Evolutionary conservation across 2,329 filamentous ascomycete genomes (phyloP).

Genomic region (Colletotrichum theobromicola): DNA sequence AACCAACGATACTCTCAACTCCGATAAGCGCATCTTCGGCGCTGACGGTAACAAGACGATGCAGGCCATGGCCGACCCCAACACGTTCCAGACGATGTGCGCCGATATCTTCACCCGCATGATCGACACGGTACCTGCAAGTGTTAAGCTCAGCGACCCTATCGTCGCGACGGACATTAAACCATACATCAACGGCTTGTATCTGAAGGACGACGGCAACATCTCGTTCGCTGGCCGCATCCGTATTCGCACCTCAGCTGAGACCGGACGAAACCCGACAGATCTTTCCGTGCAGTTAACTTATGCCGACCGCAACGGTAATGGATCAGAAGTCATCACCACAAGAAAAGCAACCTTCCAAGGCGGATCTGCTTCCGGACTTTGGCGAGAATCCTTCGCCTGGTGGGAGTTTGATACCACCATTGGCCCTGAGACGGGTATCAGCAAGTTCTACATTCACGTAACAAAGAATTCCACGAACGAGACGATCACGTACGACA

Average conservation of each 20-base stretch:
- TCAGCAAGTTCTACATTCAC: conserved; percentile 27
- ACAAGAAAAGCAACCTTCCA: conserved; percentile 16
- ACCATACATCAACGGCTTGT: conserved; percentile 32
- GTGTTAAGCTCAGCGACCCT: conserved; percentile 31
- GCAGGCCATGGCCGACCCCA: conserved; percentile 38
- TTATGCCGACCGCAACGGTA: conserved; percentile 24
- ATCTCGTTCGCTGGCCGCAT: conserved; percentile 28
- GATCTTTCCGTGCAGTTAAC: conserved; percentile 29
- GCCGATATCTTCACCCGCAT: conserved; percentile 35
- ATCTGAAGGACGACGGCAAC: conserved; percentile 28
- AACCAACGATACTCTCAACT: conserved; percentile 40
- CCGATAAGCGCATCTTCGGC: conserved; percentile 48
- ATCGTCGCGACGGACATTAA: conserved; percentile 34
- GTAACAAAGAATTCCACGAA: conserved; percentile 23
- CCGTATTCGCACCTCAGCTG: conserved; percentile 24
- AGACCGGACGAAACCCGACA: conserved; percentile 21
- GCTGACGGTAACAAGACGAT: conserved; percentile 51
- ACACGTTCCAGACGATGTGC: conserved; percentile 34
- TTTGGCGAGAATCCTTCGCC: conserved; percentile 22
- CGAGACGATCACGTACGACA: conserved; percentile 21
- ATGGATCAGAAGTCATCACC: neutral
- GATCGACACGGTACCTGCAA: conserved; percentile 38
- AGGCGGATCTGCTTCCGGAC: conserved; percentile 22
- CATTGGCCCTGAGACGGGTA: conserved; percentile 23
- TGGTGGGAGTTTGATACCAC: conserved; percentile 25